Conservation (phyloP, 164 flowering plant genomes). For the Cinnamomum chago region DNA sequence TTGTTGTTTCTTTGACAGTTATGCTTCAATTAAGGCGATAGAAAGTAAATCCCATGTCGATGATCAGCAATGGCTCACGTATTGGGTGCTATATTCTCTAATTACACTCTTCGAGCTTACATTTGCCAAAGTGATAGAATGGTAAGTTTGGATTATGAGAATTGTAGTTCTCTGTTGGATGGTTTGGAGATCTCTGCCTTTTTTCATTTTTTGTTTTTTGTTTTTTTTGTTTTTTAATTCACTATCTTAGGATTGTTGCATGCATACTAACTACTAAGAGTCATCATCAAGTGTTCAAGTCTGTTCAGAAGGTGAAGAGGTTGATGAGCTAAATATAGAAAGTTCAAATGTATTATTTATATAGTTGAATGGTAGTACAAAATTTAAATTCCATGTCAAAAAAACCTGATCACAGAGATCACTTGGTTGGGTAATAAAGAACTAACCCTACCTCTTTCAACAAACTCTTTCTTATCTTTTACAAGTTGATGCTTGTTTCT, state of each 20-base stretch:
- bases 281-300: neutral
- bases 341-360: too few species aligned
- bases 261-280: neutral
- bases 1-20: constrained; percentile 34
- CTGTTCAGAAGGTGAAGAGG: neutral
- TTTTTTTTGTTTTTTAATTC: too few species aligned
- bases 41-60: constrained; percentile 67
- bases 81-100: constrained; percentile 81
- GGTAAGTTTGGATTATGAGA: constrained; percentile 34
- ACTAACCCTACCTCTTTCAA: too few species aligned
- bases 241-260: neutral
- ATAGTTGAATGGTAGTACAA: too few species aligned
- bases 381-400: too few species aligned
- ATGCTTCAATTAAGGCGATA: constrained; percentile 83
- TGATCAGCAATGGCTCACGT: constrained; percentile 91
- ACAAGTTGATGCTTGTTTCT: too few species aligned
- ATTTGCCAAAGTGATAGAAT: constrained; percentile 60
- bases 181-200: neutral
- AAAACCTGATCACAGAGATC: too few species aligned
- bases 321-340: too few species aligned
- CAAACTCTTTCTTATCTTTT: too few species aligned
- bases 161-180: neutral
- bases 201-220: too few species aligned
- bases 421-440: too few species aligned
- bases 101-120: constrained; percentile 84